A percentile compares a stretch with the other conserved stretches of the same genome.
phyloP scores from a whole-genome alignment of 2,329 filamentous ascomycete genomes.

The Dothideomycetes sp. region DNA sequence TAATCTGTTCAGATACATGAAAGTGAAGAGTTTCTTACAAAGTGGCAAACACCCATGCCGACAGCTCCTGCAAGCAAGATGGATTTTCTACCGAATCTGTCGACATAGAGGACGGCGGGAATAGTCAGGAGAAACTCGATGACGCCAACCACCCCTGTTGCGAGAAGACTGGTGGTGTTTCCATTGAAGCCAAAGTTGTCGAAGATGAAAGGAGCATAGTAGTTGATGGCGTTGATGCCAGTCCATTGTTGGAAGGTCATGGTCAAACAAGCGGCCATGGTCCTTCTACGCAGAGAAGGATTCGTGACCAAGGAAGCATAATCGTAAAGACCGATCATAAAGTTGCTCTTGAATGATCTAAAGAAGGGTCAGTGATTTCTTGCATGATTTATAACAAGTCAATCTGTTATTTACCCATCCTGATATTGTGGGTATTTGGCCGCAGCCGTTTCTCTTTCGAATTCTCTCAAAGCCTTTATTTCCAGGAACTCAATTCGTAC shows the following conservation, averaged over 20 bases:
- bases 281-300: slow-evolving; percentile 55
- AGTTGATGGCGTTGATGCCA: slow-evolving; percentile 36
- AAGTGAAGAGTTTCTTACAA: too few relatives aligned
- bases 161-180: slow-evolving; percentile 46
- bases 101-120: slow-evolving; percentile 55
- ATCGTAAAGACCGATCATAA: slow-evolving; percentile 16
- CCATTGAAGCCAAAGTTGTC: slow-evolving; percentile 33
- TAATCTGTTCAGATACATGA: too few relatives aligned
- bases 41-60: slow-evolving; percentile 23
- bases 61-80: slow-evolving; percentile 33
- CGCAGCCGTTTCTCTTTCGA: slow-evolving; percentile 60
- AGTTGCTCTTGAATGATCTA: slow-evolving; percentile 16
- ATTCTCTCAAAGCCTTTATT: slow-evolving; percentile 66
- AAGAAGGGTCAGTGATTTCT: too few relatives aligned
- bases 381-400: too few relatives aligned
- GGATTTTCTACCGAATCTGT: slow-evolving; percentile 56
- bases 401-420: too few relatives aligned
- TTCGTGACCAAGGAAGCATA: slow-evolving; percentile 45
- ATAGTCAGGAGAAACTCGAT: slow-evolving; percentile 59
- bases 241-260: slow-evolving; percentile 27
- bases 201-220: slow-evolving; percentile 41
- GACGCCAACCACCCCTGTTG: slow-evolving; percentile 60
- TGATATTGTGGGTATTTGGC: slow-evolving; percentile 54
- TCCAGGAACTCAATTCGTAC: slow-evolving; percentile 70
- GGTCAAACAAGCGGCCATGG: slow-evolving; percentile 43